Conservation (phyloP, 2,329 filamentous ascomycete genomes). For the Sphaerulina vaccinii region DNA sequence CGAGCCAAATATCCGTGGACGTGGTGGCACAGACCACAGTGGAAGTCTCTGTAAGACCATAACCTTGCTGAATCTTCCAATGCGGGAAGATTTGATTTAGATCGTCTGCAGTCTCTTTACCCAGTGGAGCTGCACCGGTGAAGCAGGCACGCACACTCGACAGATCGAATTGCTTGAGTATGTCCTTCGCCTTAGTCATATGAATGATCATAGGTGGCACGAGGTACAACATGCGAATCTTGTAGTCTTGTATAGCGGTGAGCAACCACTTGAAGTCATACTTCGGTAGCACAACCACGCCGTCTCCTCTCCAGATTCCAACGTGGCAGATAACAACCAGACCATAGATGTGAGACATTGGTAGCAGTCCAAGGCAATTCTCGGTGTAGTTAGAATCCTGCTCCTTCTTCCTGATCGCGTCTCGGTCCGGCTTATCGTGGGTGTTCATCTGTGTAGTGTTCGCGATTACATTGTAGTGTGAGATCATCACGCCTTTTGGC, state of each 20-base stretch:
- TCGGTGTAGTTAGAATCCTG: slow-evolving; percentile 47
- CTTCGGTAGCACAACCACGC: slow-evolving; percentile 68
- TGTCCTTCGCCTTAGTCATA: slow-evolving; percentile 64
- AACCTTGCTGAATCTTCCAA: slow-evolving; percentile 62
- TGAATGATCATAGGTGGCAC: slow-evolving; percentile 81
- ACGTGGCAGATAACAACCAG: slow-evolving; percentile 68
- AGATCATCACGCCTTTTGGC: slow-evolving; percentile 74
- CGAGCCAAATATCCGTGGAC: slow-evolving; percentile 64
- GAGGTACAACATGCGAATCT: slow-evolving; percentile 66
- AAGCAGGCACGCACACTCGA: slow-evolving; percentile 65
- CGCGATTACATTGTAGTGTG: slow-evolving; percentile 74
- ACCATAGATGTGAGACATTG: slow-evolving; percentile 79
- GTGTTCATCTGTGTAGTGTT: slow-evolving; percentile 65
- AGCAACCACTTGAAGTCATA: slow-evolving; percentile 71
- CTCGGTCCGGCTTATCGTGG: slow-evolving; percentile 49
- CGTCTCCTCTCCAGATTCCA: slow-evolving; percentile 68
- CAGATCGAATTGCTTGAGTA: slow-evolving; percentile 67
- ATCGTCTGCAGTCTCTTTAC: slow-evolving; percentile 68
- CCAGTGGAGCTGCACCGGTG: slow-evolving; percentile 76
- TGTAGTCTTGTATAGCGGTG: slow-evolving; percentile 64
- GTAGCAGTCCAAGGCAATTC: slow-evolving; percentile 66
- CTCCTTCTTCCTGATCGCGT: slow-evolving; percentile 28
- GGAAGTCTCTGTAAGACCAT: slow-evolving; percentile 75
- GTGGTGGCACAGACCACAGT: slow-evolving; percentile 66
- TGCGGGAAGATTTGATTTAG: slow-evolving; percentile 61